Conservation (phyloP, 139 green algal species). For the Tetratostichococcus sp. region DNA sequence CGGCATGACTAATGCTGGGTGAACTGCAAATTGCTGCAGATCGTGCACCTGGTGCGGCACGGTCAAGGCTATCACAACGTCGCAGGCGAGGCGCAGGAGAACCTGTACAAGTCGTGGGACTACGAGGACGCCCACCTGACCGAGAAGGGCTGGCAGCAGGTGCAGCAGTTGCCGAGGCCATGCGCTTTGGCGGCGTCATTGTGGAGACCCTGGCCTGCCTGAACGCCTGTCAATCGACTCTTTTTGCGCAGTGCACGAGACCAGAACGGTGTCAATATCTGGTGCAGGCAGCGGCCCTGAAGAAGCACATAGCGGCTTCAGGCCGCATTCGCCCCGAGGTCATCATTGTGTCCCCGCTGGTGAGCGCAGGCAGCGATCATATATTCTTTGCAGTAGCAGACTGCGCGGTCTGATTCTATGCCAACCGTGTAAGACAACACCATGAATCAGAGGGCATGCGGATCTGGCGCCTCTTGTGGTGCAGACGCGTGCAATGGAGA, state of each 20-base stretch:
- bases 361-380: background rate
- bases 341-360: background rate
- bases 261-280: background rate
- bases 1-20: too few species aligned
- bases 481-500: slow-evolving; percentile 48
- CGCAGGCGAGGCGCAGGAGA: slow-evolving; percentile 29
- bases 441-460: too few species aligned
- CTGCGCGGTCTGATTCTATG: too few species aligned
- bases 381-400: too few species aligned
- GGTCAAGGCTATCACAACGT: slow-evolving; percentile 57
- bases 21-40: slow-evolving; percentile 9
- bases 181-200: too few species aligned
- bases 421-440: too few species aligned
- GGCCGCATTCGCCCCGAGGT: background rate
- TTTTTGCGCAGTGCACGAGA: too few species aligned
- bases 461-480: too few species aligned
- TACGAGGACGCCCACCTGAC: slow-evolving; percentile 52
- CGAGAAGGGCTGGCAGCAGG: slow-evolving; percentile 33
- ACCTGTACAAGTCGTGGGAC: slow-evolving; percentile 22
- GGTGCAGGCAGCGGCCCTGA: slow-evolving; percentile 27
- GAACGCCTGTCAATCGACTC: too few species aligned
- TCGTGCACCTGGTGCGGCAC: slow-evolving; percentile 45
- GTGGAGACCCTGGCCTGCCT: too few species aligned
- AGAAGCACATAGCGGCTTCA: slow-evolving; percentile 16
- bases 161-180: too few species aligned